These are phyloP conservation scores for Luffa aegyptiaca DNA, from an alignment of 306 rosid species.

Conservation along the genomic window DNA sequence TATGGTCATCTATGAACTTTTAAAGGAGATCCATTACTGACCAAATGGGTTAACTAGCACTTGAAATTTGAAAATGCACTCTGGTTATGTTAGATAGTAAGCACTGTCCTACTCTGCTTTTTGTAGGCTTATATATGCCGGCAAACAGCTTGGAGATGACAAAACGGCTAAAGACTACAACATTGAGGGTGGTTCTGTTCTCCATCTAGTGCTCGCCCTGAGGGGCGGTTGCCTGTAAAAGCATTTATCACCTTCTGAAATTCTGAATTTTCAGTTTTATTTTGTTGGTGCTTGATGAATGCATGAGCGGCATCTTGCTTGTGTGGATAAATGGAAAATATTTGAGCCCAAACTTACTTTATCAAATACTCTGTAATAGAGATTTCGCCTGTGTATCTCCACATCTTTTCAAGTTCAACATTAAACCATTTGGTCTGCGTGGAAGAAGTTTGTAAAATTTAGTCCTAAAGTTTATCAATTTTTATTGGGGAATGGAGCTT, in stretches of 20 bases:
- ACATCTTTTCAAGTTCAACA: slow-evolving; percentile 3
- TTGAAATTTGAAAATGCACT: background rate
- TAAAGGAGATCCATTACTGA: background rate
- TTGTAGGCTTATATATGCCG: slow-evolving; percentile 92
- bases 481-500: slow-evolving; percentile 8
- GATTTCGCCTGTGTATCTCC: background rate
- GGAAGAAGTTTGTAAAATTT: slow-evolving; percentile 3
- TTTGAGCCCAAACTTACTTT: background rate
- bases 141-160: slow-evolving; percentile 96
- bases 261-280: slow-evolving; percentile 1
- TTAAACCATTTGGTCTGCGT: background rate
- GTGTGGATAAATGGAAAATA: background rate
- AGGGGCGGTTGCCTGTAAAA: slow-evolving; percentile 55
- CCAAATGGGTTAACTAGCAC: background rate
- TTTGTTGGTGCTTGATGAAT: slow-evolving; percentile 4
- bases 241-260: slow-evolving; percentile 1
- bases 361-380: background rate
- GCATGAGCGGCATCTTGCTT: slow-evolving; percentile 9
- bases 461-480: background rate
- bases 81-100: background rate
- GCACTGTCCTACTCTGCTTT: background rate
- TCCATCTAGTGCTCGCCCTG: slow-evolving; percentile 87
- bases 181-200: slow-evolving; percentile 97
- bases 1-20: background rate
- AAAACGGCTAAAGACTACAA: slow-evolving; percentile 97